Base-by-base conservation (phyloP, 2,329 filamentous ascomycete species). In the Huntiella decipiens region DNA sequence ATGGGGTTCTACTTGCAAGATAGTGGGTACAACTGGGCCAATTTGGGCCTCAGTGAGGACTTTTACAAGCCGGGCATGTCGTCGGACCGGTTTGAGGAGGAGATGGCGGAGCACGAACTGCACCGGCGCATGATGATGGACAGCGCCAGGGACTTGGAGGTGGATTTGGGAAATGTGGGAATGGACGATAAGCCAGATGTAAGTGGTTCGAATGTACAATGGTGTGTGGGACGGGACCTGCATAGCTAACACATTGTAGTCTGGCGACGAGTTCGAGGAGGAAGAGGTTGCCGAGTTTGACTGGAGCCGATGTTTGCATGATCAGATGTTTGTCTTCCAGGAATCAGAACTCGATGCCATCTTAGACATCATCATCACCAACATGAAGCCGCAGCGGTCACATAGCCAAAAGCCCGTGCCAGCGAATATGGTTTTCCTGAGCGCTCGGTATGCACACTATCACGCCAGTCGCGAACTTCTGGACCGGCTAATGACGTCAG, bases 281-380 rank as follows among this genome's bases (percentile, higher is more conserved):
- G 85, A 92, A 55, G 87, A 95, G 48, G 76, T 79, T 47, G 87
- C 92, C 56, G 91, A 96, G 52, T 98, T 98, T 56, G 81, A 95
- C 50, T 98, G 91, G 91, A 82, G 82, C 52, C 73, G 82, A 54
- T 98, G 91, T 61, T 68, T 94, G 42, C 85, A 95, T 58, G 91
- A 98, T 59, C 91, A 98, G 60, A 98, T 98, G 91, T 98, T 98
- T 59, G 91, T 98, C 34, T 98, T 98, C 59, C 91, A 98, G 60
- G 88, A 96, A 54, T 80, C 76, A 58, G 88, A 98, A 57, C 71
- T 98, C 44, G 82, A 88, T 49, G 78, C 80, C 49, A 95, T 98
- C 56, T 71, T 98, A 53, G 82, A 94, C 58, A 91, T 96, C 46
- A 78, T 96, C 58, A 93, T 98, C 57, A 96, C 88, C 51, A 88